Evolutionary conservation across 2,329 filamentous ascomycete species (phyloP).

Genomic region (Cladophialophora psammophila): DNA sequence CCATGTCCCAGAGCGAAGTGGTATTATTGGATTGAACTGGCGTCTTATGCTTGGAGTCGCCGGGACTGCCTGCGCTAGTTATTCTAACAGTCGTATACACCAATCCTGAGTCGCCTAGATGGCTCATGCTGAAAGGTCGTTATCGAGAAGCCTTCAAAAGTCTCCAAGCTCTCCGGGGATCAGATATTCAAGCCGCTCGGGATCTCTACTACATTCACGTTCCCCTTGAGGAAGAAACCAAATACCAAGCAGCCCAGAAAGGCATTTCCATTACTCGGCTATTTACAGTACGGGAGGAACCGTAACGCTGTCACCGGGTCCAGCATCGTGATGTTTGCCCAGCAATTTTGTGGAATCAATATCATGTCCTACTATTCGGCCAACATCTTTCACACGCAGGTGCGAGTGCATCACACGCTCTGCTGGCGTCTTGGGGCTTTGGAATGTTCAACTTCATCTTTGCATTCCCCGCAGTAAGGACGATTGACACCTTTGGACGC

Average conservation of each 20-base stretch:
- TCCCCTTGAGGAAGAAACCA: conserved; percentile 67
- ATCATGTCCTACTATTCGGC: conserved; percentile 71
- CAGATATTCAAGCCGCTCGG: conserved; percentile 61
- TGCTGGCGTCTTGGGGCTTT: conserved; percentile 68
- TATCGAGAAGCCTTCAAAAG: conserved; percentile 57
- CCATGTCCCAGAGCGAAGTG: conserved; percentile 42
- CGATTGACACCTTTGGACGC: conserved; percentile 71
- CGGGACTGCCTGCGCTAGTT: conserved; percentile 65
- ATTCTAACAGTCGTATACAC: conserved; percentile 69
- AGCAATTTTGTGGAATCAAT: conserved; percentile 58
- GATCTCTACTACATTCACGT: conserved; percentile 65
- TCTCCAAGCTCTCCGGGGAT: conserved; percentile 57
- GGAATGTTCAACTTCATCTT: conserved; percentile 72
- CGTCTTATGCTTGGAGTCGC: conserved; percentile 73
- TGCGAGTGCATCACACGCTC: conserved; percentile 59
- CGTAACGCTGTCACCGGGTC: conserved; percentile 64
- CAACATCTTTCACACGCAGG: conserved; percentile 65
- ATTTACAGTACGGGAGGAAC: conserved; percentile 68
- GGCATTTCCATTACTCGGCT: conserved; percentile 60
- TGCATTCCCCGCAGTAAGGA: conserved; percentile 68
- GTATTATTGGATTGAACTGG: conserved; percentile 64
- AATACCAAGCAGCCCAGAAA: conserved; percentile 58
- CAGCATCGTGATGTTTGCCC: conserved; percentile 70
- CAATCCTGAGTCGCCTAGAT: conserved; percentile 64
- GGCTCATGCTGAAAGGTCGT: conserved; percentile 58